Evolutionary conservation across 2,329 filamentous ascomycete species (phyloP).

Genomic region (Monilinia fructigena): DNA sequence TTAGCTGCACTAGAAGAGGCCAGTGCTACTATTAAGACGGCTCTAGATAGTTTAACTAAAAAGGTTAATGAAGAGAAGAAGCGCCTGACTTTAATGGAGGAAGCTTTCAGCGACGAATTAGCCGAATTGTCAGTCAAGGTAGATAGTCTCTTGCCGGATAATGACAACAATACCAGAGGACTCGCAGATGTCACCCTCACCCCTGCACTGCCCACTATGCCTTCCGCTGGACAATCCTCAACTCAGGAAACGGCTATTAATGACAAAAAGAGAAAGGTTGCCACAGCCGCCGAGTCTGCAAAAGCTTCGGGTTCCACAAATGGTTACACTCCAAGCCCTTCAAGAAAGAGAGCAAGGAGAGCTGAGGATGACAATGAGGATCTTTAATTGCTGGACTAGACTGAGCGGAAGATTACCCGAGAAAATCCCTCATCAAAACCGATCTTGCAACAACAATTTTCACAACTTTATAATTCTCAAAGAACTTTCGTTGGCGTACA

Average conservation of each 20-base stretch:
- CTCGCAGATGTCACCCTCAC: background rate
- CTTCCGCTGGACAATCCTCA: background rate
- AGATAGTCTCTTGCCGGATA: background rate
- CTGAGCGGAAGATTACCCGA: background rate
- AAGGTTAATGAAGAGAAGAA: background rate
- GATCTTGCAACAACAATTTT: background rate
- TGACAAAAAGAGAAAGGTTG: background rate
- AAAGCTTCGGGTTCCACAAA: background rate
- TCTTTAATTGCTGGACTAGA: background rate
- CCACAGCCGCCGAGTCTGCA: background rate
- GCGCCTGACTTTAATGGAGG: background rate
- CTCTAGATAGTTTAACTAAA: background rate
- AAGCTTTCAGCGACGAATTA: background rate
- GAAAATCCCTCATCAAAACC: background rate
- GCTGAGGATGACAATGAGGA: background rate
- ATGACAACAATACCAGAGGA: background rate
- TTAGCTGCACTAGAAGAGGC: background rate
- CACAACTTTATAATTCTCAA: background rate
- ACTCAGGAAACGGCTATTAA: background rate
- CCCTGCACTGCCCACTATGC: no score
- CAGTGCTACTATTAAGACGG: background rate
- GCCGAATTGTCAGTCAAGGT: background rate
- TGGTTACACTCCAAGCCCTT: background rate
- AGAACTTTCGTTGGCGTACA: no score
- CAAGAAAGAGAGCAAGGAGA: conserved; percentile 2